These are phyloP conservation scores for Lachnellula cervina DNA, from an alignment of 2,329 filamentous ascomycete species.

Conservation along the genomic window DNA sequence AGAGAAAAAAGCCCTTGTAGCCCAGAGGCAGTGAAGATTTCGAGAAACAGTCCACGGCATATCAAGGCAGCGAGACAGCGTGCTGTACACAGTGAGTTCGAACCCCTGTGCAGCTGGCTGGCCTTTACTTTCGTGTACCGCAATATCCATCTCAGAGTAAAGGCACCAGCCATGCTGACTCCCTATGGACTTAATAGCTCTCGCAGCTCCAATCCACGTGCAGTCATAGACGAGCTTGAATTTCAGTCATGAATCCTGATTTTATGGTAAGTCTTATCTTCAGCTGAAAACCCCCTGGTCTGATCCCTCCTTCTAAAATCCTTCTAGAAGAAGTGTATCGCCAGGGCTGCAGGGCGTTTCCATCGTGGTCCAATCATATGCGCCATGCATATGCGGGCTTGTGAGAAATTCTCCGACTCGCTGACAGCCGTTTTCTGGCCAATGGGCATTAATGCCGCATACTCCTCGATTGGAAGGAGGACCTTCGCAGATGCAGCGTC, in stretches of 20 bases:
- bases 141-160: too few relatives aligned
- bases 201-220: neutral
- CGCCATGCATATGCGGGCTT: neutral
- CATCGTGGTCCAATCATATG: neutral
- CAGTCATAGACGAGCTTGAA: neutral
- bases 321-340: neutral
- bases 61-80: too few relatives aligned
- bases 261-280: neutral
- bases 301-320: neutral
- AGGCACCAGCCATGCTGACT: too few relatives aligned
- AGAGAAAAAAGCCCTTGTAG: too few relatives aligned
- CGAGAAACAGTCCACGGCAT: too few relatives aligned
- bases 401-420: neutral
- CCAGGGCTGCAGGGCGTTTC: neutral
- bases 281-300: neutral
- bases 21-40: too few relatives aligned
- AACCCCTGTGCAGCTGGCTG: too few relatives aligned
- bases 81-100: too few relatives aligned
- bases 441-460: neutral
- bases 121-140: too few relatives aligned
- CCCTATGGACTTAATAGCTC: neutral
- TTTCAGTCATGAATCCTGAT: neutral
- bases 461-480: neutral
- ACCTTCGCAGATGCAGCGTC: neutral
- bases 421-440: neutral